Base-by-base conservation (phyloP, 805 yeast genomes). In the Suhomyces sp. region DNA sequence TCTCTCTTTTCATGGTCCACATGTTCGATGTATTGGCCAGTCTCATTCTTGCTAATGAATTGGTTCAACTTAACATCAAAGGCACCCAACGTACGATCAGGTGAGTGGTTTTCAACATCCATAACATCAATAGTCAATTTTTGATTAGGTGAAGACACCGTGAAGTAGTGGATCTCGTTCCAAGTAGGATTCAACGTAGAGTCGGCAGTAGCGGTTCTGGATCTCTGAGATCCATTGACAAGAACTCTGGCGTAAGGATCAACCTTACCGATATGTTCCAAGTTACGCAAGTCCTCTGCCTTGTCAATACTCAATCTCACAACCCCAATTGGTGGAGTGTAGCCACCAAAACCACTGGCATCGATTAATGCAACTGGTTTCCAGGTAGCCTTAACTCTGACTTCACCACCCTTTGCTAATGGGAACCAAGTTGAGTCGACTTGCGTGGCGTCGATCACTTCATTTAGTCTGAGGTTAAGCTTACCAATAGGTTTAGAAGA, bases 251-350 rank as follows among this genome's bases (percentile, higher is more conserved):
- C 83, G 64, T 93, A 94, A 43, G 99, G 99, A 69, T 94, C 98
- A 64, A 91, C 83, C 61, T 84, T 89, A 54, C 98, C 98, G 53
- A 94, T 78, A 50, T 82, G 86, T 68, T 93, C 97, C 69, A 92
- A 78, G 69, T 94, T 93, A 53, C 87, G 81, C 62, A 94, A 79
- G 54, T 83, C 86, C 51, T 78, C 81, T 43, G 96, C 97, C 54
- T 79, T 80, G 58, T 80, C 81, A 54, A 94, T 68, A 53, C 80
- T 76, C 25, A 94, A 76, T 63, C 97, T 84, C 5, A 92, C 79
- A 31, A 87, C 93, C 65, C 99, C 99, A 65, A 93, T 86, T 47
- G 99, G 99, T 52, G 90, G 90, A n/a, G 90, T 83, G 72, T 91
- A 93, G 48, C 93, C 94, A 59, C 85, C 83, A 20, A 88, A 71